Percentiles rank a stretch among this genome's conserved stretches.
Evolutionary conservation across 345 rosid genomes (phyloP).

Genomic region (Linum tenue): DNA sequence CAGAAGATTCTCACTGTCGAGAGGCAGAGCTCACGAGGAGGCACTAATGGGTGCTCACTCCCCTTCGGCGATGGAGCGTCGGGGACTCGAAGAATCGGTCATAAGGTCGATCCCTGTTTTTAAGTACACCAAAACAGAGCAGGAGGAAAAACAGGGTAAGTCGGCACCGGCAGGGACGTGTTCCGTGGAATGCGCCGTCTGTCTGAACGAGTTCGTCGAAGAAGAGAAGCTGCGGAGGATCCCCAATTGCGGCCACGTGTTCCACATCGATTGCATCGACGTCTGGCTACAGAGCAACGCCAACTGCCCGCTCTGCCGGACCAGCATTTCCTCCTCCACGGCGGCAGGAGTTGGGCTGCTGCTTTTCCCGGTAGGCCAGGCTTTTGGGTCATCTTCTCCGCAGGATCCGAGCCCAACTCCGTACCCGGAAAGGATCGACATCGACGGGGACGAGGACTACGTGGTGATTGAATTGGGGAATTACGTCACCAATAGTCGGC

Average conservation of each 20-base stretch:
- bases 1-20: constrained; percentile 48
- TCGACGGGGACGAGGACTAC: constrained; percentile 48
- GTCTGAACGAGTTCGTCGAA: constrained; percentile 76
- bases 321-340: constrained; percentile 44
- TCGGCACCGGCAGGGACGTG: constrained; percentile 19
- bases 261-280: constrained; percentile 89
- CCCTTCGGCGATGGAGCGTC: constrained; percentile 32
- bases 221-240: constrained; percentile 63
- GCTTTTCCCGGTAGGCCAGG: constrained; percentile 18
- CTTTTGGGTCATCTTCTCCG: constrained; percentile 38
- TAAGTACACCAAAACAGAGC: constrained; percentile 41
- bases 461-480: constrained; percentile 63
- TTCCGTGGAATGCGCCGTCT: constrained; percentile 60
- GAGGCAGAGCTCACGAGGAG: constrained; percentile 36
- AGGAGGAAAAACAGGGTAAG: constrained; percentile 3
- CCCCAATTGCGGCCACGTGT: constrained; percentile 72
- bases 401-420: constrained; percentile 30
- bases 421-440: constrained; percentile 10
- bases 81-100: constrained; percentile 72
- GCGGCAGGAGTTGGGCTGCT: neutral
- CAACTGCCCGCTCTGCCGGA: constrained; percentile 82
- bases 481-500: neutral
- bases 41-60: constrained; percentile 34
- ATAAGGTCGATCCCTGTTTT: constrained; percentile 76
- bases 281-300: constrained; percentile 87